Conservation (phyloP, 306 rosid species). For the Citrullus amarus region DNA sequence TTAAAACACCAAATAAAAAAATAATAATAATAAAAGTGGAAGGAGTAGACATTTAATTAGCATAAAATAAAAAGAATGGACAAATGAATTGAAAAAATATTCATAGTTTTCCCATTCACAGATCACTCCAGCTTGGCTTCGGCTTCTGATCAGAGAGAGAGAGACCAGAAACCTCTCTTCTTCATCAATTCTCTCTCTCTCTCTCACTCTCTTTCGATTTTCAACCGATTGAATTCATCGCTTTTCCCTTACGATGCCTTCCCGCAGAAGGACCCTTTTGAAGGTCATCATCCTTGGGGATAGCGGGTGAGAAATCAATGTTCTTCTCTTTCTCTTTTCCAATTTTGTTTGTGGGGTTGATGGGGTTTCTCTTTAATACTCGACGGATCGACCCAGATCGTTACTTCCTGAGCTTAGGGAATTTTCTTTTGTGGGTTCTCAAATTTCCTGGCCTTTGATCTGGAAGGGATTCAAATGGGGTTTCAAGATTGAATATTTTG, state of each 20-base stretch:
- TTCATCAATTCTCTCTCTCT: neutral
- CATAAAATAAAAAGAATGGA: neutral
- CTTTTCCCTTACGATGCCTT: conserved; percentile 50
- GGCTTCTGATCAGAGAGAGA: neutral
- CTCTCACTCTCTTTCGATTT: neutral
- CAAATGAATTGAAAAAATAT: neutral
- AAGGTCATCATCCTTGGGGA: conserved; percentile 99
- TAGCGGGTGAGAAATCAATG: conserved; percentile 55
- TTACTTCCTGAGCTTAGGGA: neutral
- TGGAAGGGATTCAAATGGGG: conserved; percentile 1
- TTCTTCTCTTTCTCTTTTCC: neutral
- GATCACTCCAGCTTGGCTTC: conserved; percentile 10
- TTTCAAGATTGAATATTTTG: neutral
- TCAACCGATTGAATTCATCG: conserved; percentile 16
- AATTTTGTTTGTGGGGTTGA: neutral
- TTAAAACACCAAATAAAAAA: no score
- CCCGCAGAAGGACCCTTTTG: conserved; percentile 91
- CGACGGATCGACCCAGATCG: conserved; percentile 27
- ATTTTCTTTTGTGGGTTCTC: neutral
- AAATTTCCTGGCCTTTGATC: conserved; percentile 2
- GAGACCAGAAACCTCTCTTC: conserved; percentile 3
- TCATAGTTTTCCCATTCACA: neutral
- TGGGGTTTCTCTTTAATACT: conserved; percentile 10
- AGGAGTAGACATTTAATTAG: no score
- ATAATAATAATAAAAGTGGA: no score